phyloP scores from a whole-genome alignment of 768 basidiomycete genomes.

The Tulasnella sp. region DNA sequence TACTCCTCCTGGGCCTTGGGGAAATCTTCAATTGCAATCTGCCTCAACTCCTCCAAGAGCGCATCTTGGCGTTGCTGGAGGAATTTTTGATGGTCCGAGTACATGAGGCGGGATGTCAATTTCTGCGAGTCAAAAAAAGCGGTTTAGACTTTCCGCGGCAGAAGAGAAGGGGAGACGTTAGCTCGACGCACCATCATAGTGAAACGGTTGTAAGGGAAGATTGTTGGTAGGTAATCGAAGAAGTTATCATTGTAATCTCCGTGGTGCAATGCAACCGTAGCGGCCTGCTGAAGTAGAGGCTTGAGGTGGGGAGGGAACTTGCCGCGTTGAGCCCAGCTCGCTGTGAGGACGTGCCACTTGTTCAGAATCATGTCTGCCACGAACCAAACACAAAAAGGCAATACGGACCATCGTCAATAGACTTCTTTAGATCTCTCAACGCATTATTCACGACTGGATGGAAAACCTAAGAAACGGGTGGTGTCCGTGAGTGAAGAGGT shows the following conservation, averaged over 20 bases:
- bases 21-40: conserved; percentile 57
- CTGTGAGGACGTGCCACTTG: conserved; percentile 34
- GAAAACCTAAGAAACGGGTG: not conserved
- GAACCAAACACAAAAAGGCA: not conserved
- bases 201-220: conserved; percentile 94
- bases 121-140: too few species aligned
- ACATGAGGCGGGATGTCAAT: conserved; percentile 87
- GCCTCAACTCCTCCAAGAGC: conserved; percentile 53
- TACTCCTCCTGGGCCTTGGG: conserved; percentile 66
- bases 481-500: not conserved
- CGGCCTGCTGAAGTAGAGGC: conserved; percentile 59
- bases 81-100: conserved; percentile 58
- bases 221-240: conserved; percentile 74
- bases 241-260: conserved; percentile 90
- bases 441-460: not conserved
- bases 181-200: conserved; percentile 66
- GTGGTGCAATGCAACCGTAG: conserved; percentile 68
- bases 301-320: conserved; percentile 84
- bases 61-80: conserved; percentile 61
- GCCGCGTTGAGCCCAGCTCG: conserved; percentile 71
- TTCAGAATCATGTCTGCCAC: not conserved
- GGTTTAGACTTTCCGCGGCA: too few species aligned
- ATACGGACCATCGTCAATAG: conserved; percentile 47
- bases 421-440: conserved; percentile 22
- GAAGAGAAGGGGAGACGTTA: not conserved